Conservation (phyloP, 2,329 filamentous ascomycete species). For the Apiospora sp. region DNA sequence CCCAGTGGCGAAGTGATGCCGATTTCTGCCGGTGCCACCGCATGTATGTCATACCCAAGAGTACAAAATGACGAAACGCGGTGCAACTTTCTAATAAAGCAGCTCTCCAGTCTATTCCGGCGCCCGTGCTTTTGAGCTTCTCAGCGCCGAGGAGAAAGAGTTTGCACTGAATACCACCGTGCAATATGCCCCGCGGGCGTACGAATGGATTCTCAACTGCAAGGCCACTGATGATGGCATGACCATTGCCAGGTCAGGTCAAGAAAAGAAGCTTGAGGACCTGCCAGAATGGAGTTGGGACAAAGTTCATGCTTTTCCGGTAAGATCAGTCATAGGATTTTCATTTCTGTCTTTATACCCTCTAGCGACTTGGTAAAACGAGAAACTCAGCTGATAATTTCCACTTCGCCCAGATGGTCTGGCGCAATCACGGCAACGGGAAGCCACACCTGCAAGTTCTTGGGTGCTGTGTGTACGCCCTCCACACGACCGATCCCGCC, state of each 20-base stretch:
- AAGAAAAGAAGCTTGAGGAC: conserved; percentile 65
- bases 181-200: conserved; percentile 81
- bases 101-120: conserved; percentile 14
- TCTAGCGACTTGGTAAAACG: conserved; percentile 73
- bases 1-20: conserved; percentile 75
- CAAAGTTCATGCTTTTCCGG: conserved; percentile 22
- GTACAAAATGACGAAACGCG: neutral
- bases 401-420: conserved; percentile 62
- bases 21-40: conserved; percentile 78
- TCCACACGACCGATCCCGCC: conserved; percentile 74
- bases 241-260: conserved; percentile 70
- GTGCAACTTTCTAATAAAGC: neutral
- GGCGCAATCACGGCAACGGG: conserved; percentile 77
- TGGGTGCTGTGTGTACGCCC: conserved; percentile 65
- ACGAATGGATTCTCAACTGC: conserved; percentile 80
- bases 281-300: conserved; percentile 55
- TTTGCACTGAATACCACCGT: conserved; percentile 74
- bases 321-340: neutral
- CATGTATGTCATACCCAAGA: conserved; percentile 61
- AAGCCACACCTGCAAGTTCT: conserved; percentile 69
- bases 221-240: conserved; percentile 73
- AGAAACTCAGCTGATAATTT: conserved; percentile 67
- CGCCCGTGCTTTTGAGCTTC: conserved; percentile 51
- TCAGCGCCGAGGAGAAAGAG: conserved; percentile 70
- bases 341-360: neutral